phyloP scores from a whole-genome alignment of 2,329 filamentous ascomycete species.

The Plenodomus lindquistii region DNA sequence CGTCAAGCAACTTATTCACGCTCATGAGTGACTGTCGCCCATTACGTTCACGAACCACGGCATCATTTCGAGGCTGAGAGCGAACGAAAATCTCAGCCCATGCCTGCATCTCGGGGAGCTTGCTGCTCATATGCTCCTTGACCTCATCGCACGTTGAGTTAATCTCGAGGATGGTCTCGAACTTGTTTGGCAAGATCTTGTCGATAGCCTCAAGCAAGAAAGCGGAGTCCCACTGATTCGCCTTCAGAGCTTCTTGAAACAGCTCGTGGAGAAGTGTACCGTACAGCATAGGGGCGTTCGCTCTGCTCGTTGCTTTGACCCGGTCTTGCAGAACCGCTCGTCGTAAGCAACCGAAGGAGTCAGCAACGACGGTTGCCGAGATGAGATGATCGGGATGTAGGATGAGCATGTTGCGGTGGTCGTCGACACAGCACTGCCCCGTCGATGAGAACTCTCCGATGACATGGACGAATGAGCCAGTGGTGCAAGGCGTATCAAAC shows the following conservation, averaged over 20 bases:
- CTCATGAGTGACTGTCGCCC: conserved; percentile 78
- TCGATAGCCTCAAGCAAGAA: conserved; percentile 72
- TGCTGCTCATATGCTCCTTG: conserved; percentile 77
- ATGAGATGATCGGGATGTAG: conserved; percentile 94
- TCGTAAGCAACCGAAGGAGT: conserved; percentile 89
- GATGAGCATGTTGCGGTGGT: conserved; percentile 81
- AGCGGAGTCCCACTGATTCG: conserved; percentile 75
- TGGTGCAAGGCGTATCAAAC: conserved; percentile 76
- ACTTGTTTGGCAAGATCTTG: conserved; percentile 70
- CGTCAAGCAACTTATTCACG: conserved; percentile 90
- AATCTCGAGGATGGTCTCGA: conserved; percentile 89
- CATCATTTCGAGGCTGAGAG: conserved; percentile 69
- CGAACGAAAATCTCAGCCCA: conserved; percentile 87
- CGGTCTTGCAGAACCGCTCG: conserved; percentile 93
- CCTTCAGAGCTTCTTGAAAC: conserved; percentile 86
- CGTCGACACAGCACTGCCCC: conserved; percentile 80
- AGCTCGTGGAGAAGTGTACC: conserved; percentile 93
- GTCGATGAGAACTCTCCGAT: conserved; percentile 73
- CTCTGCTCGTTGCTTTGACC: conserved; percentile 84
- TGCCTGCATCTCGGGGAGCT: conserved; percentile 76
- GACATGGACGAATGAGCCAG: conserved; percentile 80
- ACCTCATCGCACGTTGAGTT: conserved; percentile 74
- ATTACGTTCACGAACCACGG: conserved; percentile 77
- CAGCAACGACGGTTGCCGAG: conserved; percentile 92
- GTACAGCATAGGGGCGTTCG: conserved; percentile 81